These are phyloP conservation scores for Candida tammaniensis DNA, from an alignment of 805 yeast species.

Conservation along the genomic window DNA sequence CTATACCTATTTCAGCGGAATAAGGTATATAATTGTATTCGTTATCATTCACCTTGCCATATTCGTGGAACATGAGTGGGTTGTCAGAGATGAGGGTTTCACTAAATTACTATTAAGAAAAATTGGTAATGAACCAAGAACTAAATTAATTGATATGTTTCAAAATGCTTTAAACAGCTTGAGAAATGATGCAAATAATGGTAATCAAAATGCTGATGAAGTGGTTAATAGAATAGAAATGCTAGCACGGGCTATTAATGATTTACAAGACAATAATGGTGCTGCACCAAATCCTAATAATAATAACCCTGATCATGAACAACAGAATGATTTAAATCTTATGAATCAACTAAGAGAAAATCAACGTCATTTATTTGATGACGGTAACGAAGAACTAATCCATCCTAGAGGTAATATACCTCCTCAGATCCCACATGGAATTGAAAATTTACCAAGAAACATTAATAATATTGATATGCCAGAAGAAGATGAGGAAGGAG, in stretches of 20 bases:
- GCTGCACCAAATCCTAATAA: too few species aligned
- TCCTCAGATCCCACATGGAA: neutral
- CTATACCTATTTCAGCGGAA: slow-evolving; percentile 37
- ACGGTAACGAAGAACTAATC: neutral
- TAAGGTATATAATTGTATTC: slow-evolving; percentile 38
- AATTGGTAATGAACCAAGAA: slow-evolving; percentile 55
- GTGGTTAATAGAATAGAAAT: slow-evolving; percentile 21
- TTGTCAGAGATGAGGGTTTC: slow-evolving; percentile 68
- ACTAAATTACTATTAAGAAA: slow-evolving; percentile 52
- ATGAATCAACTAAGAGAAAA: slow-evolving; percentile 5
- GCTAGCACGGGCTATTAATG: slow-evolving; percentile 27
- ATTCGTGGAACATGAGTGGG: slow-evolving; percentile 67
- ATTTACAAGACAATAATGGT: slow-evolving; percentile 14
- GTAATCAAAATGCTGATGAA: slow-evolving; percentile 22
- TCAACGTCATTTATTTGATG: neutral
- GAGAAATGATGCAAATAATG: slow-evolving; percentile 21
- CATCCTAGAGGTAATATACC: neutral
- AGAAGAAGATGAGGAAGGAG: neutral
- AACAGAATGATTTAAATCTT: slow-evolving; percentile 2
- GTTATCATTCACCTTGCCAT: slow-evolving; percentile 43
- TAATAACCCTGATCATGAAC: slow-evolving; percentile 2
- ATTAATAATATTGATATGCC: neutral
- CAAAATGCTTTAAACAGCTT: slow-evolving; percentile 26
- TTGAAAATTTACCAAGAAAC: neutral
- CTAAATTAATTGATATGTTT: slow-evolving; percentile 37